Evolutionary conservation across 805 yeast genomes (phyloP).

Genomic region (Scheffersomyces spartinae): DNA sequence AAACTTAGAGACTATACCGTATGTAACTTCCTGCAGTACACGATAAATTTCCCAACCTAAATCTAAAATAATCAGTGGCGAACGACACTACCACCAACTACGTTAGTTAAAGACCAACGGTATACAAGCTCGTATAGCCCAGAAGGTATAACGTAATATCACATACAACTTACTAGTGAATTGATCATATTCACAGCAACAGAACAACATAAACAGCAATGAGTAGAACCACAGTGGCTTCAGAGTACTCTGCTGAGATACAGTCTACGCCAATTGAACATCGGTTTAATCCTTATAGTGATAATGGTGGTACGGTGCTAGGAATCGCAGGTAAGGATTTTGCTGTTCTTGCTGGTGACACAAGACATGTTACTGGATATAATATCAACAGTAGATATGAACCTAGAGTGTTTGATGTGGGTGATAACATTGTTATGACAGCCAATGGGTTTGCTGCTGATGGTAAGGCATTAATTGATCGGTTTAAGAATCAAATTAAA

Average conservation of each 20-base stretch:
- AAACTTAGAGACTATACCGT: too few species aligned
- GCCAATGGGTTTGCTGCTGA: conserved; percentile 98
- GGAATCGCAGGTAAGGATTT: conserved; percentile 98
- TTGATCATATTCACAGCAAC: too few species aligned
- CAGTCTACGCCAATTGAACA: conserved; percentile 69
- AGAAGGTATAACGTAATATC: too few species aligned
- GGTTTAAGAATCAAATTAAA: conserved; percentile 57
- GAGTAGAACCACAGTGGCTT: conserved; percentile 38
- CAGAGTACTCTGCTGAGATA: conserved; percentile 52
- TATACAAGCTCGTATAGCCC: too few species aligned
- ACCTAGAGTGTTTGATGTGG: conserved; percentile 80
- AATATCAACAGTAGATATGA: conserved; percentile 87
- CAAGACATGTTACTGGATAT: conserved; percentile 93
- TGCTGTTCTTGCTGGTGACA: conserved; percentile 95
- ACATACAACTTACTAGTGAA: too few species aligned
- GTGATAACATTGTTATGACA: conserved; percentile 76
- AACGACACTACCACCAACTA: too few species aligned
- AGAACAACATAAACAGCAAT: too few species aligned
- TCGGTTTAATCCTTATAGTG: conserved; percentile 84
- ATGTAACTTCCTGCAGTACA: too few species aligned
- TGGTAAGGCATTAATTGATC: conserved; percentile 71
- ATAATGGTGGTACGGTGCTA: conserved; percentile 93
- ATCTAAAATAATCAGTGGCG: too few species aligned
- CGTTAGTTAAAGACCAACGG: too few species aligned
- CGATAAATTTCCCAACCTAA: too few species aligned